Evolutionary conservation across 2,329 filamentous ascomycete genomes (phyloP), one percentile per base, ranked within the genome.

Genomic region (Aspergillus udagawae): DNA sequence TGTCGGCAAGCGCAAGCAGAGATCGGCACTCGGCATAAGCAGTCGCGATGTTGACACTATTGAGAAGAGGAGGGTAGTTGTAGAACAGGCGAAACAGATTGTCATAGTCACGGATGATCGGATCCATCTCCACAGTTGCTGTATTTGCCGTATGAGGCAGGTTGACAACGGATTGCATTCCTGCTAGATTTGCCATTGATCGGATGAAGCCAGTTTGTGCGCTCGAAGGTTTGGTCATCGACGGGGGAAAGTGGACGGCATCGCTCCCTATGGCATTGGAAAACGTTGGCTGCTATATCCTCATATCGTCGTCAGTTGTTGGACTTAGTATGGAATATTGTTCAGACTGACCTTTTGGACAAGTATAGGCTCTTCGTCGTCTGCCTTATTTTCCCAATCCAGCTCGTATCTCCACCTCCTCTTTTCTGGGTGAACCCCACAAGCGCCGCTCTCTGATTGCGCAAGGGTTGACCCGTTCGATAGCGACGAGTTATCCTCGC

Each of bases 51-150:
- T 94, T 96, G 72, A 94, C 82, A 27, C 85, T 83, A 74, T 96
- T 92, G 32, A 97, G 83, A 0, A 86, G 70, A 0, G 93, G 93
- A 0, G 91, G 80, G 72, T 95, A 90, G 73, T 97, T 96, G 81
- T 97, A 97, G 79, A 97, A 96, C 60, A 94, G 89, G 66, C 92
- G 90, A 73, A 97, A 95, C 23, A 97, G 82, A 72, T 97, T 97
- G 72, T 96, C 92, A 74, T 97, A 97, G 77, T 97, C 91, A 65
- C 91, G 90, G 49, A 97, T 82, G 23, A 92, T 83, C 62, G 95
- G 90, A 67, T 90, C 82, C 47, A 80, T 76, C 20, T 79, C 80
- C 54, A 91, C 85, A 49, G 84, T 81, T 57, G 84, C 82, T 14
- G 81, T 83, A 17, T 83, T 75, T 21, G 70, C 68, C 25, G 81